Percentiles rank a stretch among this genome's conserved stretches.
phyloP scores from a whole-genome alignment of 1,284 basidiomycete genomes.

The Papiliotrema terrestris region DNA sequence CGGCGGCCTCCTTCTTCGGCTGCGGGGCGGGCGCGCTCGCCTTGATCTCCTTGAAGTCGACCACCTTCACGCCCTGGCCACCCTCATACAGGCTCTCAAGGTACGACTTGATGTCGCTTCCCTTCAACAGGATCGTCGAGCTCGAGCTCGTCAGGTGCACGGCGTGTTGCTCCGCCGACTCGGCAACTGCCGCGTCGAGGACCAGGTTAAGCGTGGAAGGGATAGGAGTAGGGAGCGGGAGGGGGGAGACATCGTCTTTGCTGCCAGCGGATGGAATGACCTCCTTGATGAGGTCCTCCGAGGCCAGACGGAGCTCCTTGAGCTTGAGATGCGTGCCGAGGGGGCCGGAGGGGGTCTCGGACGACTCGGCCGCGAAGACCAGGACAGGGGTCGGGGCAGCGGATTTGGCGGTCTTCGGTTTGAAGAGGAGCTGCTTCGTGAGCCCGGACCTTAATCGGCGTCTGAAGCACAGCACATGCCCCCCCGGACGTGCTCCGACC shows the following conservation, averaged over 20 bases:
- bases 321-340: constrained; percentile 79
- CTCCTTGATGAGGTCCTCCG: constrained; percentile 78
- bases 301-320: constrained; percentile 86
- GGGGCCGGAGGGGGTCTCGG: constrained; percentile 68
- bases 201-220: constrained; percentile 75
- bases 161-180: constrained; percentile 59
- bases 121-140: constrained; percentile 70
- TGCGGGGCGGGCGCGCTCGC: constrained; percentile 33
- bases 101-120: constrained; percentile 69
- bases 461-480: too few relatives aligned
- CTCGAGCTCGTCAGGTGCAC: constrained; percentile 69
- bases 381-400: constrained; percentile 80
- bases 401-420: constrained; percentile 69
- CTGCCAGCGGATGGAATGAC: constrained; percentile 65
- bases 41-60: constrained; percentile 69
- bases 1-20: constrained; percentile 54
- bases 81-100: constrained; percentile 57
- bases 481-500: too few relatives aligned
- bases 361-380: constrained; percentile 77
- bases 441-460: too few relatives aligned
- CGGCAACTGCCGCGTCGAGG: constrained; percentile 70
- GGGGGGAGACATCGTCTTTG: constrained; percentile 83
- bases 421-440: constrained; percentile 45
- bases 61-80: constrained; percentile 45
- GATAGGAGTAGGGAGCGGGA: constrained; percentile 65